Evolutionary conservation across 2,329 filamentous ascomycete genomes (phyloP).

Genomic region (Botrytis tulipae): DNA sequence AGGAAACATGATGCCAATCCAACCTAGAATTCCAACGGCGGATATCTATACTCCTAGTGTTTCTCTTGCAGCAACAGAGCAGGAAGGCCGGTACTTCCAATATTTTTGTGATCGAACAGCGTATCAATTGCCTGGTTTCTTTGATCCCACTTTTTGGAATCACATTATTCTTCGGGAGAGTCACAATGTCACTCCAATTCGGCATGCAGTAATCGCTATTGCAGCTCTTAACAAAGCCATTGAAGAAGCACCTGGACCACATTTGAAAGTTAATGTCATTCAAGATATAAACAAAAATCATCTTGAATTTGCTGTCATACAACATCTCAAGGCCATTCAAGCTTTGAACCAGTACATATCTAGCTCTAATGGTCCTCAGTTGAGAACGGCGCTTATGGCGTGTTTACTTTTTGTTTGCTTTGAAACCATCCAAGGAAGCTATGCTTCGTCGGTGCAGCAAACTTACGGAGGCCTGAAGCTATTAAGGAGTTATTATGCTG

Average conservation of each 20-base stretch:
- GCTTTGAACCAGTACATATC: conserved; percentile 48
- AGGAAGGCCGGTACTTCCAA: conserved; percentile 60
- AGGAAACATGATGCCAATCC: conserved; percentile 23
- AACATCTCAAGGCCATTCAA: conserved; percentile 58
- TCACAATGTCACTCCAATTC: conserved; percentile 57
- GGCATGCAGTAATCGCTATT: conserved; percentile 64
- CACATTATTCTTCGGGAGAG: conserved; percentile 61
- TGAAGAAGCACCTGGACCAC: conserved; percentile 41
- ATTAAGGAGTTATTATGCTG: conserved; percentile 45
- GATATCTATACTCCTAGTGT: conserved; percentile 35
- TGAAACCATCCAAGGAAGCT: conserved; percentile 44
- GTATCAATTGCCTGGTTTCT: conserved; percentile 62
- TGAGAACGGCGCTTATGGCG: conserved; percentile 39
- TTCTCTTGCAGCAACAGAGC: conserved; percentile 49
- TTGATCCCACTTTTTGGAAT: conserved; percentile 64
- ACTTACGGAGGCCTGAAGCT: conserved; percentile 58
- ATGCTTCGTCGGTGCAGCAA: conserved; percentile 58
- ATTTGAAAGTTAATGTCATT: conserved; percentile 39
- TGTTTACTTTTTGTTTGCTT: conserved; percentile 38
- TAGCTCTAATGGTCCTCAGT: conserved; percentile 45
- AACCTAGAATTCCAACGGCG: conserved; percentile 36
- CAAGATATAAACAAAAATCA: conserved; percentile 48
- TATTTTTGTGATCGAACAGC: conserved; percentile 60
- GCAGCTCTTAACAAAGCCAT: conserved; percentile 65
- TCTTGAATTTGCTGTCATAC: conserved; percentile 57